Conservation (phyloP, 371 early-diverging fungal genomes). For the Mortierella sp. region DNA sequence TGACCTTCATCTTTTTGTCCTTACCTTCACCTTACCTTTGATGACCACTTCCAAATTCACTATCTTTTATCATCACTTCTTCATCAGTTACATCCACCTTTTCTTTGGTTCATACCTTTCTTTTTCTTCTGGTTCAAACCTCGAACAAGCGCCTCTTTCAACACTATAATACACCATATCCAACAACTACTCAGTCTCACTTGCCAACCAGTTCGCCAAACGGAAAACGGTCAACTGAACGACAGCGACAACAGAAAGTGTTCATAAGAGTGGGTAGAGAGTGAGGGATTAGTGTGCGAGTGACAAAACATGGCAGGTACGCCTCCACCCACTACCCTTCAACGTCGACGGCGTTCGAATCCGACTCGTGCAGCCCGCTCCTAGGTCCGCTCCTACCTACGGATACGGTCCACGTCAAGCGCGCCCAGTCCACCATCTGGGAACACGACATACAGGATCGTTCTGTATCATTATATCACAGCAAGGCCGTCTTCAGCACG, state of each 20-base stretch:
- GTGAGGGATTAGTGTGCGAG: slow-evolving; percentile 26
- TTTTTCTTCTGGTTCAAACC: background rate
- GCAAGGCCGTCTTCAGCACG: slow-evolving; percentile 26
- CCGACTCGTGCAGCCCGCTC: slow-evolving; percentile 20
- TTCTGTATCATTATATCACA: slow-evolving; percentile 7
- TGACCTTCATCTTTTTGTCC: background rate
- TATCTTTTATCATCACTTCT: background rate
- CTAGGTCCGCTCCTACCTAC: slow-evolving; percentile 33
- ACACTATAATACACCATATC: background rate
- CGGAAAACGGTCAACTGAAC: background rate
- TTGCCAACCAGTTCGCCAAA: background rate
- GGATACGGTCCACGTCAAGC: background rate
- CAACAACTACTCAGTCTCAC: background rate
- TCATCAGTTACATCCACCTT: background rate
- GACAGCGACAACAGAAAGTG: background rate
- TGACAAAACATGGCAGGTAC: slow-evolving; percentile 33
- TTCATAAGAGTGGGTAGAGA: background rate
- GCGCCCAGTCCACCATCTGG: slow-evolving; percentile 13
- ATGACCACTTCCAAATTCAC: background rate
- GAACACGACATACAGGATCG: slow-evolving; percentile 12
- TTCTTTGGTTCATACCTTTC: background rate
- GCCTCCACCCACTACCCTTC: slow-evolving; percentile 28
- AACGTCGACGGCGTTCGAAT: slow-evolving; percentile 24
- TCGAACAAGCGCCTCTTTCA: no score
- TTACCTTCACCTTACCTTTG: background rate